These are phyloP conservation scores for Triticum aestivum DNA, from an alignment of 176 grass and related monocot genomes.

Conservation along the genomic window IWGSC_CS_RefSeq_v2.1 NC_057807.1:91106200-91106699, in stretches of 20 bases:
- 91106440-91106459: neutral
- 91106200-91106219: neutral
- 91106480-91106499: neutral
- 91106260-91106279: neutral
- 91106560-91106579: neutral
- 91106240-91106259: neutral
- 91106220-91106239: conserved; percentile 19
- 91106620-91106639: too few relatives aligned
- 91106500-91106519: neutral
- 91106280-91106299: neutral
- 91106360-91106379: neutral
- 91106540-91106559: too few relatives aligned
- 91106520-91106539: too few relatives aligned
- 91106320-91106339: neutral
- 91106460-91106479: neutral
- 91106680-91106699: neutral
- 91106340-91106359: neutral
- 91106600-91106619: too few relatives aligned
- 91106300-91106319: neutral
- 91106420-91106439: neutral
- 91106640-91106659: neutral
- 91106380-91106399: neutral
- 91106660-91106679: neutral
- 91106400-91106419: neutral
- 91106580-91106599: neutral